phyloP scores from a whole-genome alignment of 2,329 filamentous ascomycete species.

The Claviceps citrina region DNA sequence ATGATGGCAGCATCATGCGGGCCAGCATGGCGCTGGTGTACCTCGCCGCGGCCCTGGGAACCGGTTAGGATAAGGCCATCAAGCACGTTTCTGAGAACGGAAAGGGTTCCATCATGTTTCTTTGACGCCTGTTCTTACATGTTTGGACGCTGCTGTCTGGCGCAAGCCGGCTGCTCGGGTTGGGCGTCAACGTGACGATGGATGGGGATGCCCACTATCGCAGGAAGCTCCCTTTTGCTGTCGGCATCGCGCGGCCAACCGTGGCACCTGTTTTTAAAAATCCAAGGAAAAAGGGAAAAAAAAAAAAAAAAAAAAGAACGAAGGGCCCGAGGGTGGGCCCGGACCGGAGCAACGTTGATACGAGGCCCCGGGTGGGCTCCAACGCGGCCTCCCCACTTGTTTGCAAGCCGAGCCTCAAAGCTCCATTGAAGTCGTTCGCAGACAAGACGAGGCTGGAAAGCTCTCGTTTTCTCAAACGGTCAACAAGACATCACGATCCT shows the following conservation, averaged over 20 bases:
- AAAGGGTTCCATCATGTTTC: too few species aligned
- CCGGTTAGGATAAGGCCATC: neutral
- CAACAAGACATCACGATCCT: neutral
- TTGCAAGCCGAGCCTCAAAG: too few species aligned
- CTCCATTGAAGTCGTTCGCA: conserved; percentile 1
- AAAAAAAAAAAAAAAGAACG: too few species aligned
- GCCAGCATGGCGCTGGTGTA: conserved; percentile 18
- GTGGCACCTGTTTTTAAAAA: too few species aligned
- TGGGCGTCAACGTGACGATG: neutral
- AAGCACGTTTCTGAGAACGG: too few species aligned
- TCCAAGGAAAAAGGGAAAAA: neutral
- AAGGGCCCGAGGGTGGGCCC: neutral
- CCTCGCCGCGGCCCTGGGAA: conserved; percentile 14
- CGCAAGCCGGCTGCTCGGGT: neutral
- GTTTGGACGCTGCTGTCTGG: too few species aligned
- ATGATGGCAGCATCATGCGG: conserved; percentile 13
- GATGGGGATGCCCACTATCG: neutral
- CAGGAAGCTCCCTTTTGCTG: neutral
- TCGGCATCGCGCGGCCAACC: neutral
- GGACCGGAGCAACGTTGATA: conserved; percentile 18
- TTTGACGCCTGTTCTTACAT: too few species aligned
- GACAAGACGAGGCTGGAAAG: conserved; percentile 1
- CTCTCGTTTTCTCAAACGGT: neutral
- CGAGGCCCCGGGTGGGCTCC: too few species aligned
- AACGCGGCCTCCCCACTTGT: too few species aligned